phyloP scores from a whole-genome alignment of 202 grass and related monocot genomes.

The Carex arenaria region DNA sequence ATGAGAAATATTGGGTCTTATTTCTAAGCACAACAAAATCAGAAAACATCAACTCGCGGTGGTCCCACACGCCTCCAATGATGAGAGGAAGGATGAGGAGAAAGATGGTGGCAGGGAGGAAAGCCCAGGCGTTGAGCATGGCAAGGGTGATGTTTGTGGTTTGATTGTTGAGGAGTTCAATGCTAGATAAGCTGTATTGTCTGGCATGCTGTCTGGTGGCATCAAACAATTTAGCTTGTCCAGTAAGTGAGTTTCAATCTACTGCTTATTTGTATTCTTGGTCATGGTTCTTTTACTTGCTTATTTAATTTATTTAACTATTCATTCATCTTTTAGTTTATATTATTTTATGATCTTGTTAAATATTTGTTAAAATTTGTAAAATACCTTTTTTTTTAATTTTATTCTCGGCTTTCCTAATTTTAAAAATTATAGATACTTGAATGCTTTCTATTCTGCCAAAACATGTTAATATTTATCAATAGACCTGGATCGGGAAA shows the following conservation, averaged over 20 bases:
- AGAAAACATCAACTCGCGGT: too few species aligned
- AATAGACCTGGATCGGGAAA: too few species aligned
- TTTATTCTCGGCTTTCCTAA: not conserved
- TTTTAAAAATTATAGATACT: not conserved
- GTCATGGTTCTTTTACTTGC: too few species aligned
- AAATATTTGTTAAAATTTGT: not conserved
- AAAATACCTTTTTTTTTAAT: not conserved
- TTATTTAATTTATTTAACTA: not conserved
- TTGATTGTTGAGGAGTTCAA: not conserved
- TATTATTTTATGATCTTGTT: not conserved
- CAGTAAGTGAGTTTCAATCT: not conserved
- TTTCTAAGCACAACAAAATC: too few species aligned
- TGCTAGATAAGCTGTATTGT: not conserved
- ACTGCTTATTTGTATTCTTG: not conserved
- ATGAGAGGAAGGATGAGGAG: not conserved
- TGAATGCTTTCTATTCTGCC: slow-evolving; percentile 1
- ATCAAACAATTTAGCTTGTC: not conserved
- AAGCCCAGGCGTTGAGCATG: not conserved
- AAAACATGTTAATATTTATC: not conserved
- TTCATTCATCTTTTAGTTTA: not conserved
- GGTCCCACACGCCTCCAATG: too few species aligned
- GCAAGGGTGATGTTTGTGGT: not conserved
- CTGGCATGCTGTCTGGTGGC: not conserved
- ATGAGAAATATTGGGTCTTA: too few species aligned
- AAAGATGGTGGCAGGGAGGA: not conserved